These are phyloP conservation scores for Metschnikowia santaceciliae DNA, from an alignment of 805 yeast genomes.

Conservation along the genomic window DNA sequence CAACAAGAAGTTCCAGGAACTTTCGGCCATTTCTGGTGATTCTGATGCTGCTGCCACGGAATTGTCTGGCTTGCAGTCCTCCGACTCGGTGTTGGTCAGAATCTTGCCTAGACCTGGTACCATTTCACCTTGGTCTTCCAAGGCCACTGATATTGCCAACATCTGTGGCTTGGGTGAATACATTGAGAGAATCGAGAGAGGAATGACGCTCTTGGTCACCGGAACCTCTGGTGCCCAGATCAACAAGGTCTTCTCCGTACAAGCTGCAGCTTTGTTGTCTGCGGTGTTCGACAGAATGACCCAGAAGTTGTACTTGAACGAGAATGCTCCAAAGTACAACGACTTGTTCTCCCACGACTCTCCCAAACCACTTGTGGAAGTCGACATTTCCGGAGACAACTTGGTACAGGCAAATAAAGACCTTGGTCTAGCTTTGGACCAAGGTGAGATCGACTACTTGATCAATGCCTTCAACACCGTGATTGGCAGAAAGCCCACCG, in stretches of 20 bases:
- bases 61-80: slow-evolving; percentile 7
- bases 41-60: slow-evolving; percentile 11
- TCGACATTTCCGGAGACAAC: slow-evolving; percentile 62
- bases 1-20: slow-evolving; percentile 36
- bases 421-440: slow-evolving; percentile 91
- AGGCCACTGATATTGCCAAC: slow-evolving; percentile 90
- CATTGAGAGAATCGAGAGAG: slow-evolving; percentile 88
- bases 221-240: slow-evolving; percentile 59
- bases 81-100: slow-evolving; percentile 54
- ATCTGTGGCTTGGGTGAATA: slow-evolving; percentile 76
- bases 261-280: slow-evolving; percentile 55
- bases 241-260: slow-evolving; percentile 35
- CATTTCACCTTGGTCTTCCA: slow-evolving; percentile 98
- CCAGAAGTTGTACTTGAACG: slow-evolving; percentile 57
- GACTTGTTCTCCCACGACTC: slow-evolving; percentile 73
- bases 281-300: slow-evolving; percentile 94
- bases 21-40: slow-evolving; percentile 26
- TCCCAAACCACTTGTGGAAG: slow-evolving; percentile 79
- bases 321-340: slow-evolving; percentile 56
- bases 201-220: slow-evolving; percentile 65
- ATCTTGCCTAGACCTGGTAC: slow-evolving; percentile 93
- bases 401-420: slow-evolving; percentile 73
- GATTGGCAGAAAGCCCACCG: slow-evolving; percentile 88
- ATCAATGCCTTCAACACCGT: slow-evolving; percentile 73
- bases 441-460: slow-evolving; percentile 88